Base-by-base conservation (phyloP, 1,139 yeast species). In the Casaregolazyma suthepensis region DNA sequence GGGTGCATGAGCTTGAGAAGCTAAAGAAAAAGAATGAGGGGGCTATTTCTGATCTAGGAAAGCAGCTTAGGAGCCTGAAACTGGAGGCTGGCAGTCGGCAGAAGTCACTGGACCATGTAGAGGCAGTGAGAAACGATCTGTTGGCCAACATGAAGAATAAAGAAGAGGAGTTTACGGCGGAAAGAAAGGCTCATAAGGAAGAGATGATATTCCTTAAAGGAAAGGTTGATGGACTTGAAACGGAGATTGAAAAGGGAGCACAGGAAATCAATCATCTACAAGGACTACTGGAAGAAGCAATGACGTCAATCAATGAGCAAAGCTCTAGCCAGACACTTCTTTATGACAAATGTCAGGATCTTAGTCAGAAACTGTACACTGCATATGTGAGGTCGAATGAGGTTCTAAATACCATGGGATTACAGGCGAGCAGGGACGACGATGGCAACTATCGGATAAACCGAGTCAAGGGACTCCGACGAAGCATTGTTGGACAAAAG, bases 351-450 rank as follows among this genome's bases (percentile, higher is more conserved):
- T 49, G 52, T 19, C 69, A 69, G 42, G 75, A 71, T 43, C 58
- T 76, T 47, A 67, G 75, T 46, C 69, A 67, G 50, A 65, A 71
- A 40, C 59, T 75, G 15, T 69, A 63, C 54, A 65, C 70, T 5
- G 68, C 72, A 42, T 65, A 75, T 53, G 63, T 66, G n/a, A 67
- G 83, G 43, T 75, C 80, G 52, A 82, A 87, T 61, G 73, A 78
- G 52, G 72, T 87, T 1, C 72, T 91, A 52, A 96, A 88, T 63
- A 78, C 87, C 1, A 82, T 90, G 76, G 98, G 98, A 0, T 73
- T 91, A 52, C 73, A 70, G 57, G 70, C 71, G 0, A 56, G 63
- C 29, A 67, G 67, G 46, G 67, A 63, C 48, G 51, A 61, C 42
- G 71, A 67, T 48, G 63, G 62, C 6, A 54, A 61, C 0, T 68